Base-by-base conservation (phyloP, 2,329 filamentous ascomycete genomes). In the Triangularia setosa region DNA sequence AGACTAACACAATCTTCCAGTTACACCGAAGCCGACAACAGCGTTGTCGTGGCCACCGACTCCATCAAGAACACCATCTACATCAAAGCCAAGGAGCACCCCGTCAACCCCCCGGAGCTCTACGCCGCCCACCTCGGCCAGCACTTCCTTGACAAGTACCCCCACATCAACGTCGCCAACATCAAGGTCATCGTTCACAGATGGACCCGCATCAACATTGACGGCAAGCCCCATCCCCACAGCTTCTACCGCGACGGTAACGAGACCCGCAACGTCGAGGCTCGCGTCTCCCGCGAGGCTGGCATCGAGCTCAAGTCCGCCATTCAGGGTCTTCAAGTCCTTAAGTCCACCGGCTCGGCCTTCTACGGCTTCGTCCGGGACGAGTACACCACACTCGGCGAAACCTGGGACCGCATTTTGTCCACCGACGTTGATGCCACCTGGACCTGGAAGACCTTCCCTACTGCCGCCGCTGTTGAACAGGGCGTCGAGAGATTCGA, bases 51-150 rank as follows among this genome's bases (percentile, higher is more conserved):
- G 66, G 93, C 95, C 68, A 99, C 95, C 66, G 95, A 99, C 79
- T 94, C 93, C 25, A 96, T 98, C 81, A 99, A 99, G 83, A 97
- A 99, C 80, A 98, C 91, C 72, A 89, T 91, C 75, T 97, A 95
- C 83, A 93, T 99, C 80, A 90, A 92, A 75, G 94, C 95, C 74
- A 97, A 97, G 81, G 90, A 96, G 79, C 84, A 96, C 81, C 91
- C 93, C 33, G 90, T 99, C 72, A 92, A 89, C 71, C 93, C 95
- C 16, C 94, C 95, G 0, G 95, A 99, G 82, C 87, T 96, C 68
- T 99, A 92, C 77, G 94, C 91, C 70, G 86, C 89, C 73, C 90
- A 91, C 71, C 82, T 99, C 61, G 93, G 91, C 71, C 84, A 87
- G 70, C 95, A 99, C 83, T 98, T 98, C 80, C 80, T 97, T 74